These are phyloP conservation scores for Prunus persica DNA, from an alignment of 306 rosid genomes.

Conservation along the genomic window Prunus_persica_NCBIv2 NC_034015.1:14997001-14997500, in stretches of 20 bases:
- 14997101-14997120: slow-evolving; percentile 38
- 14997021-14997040: neutral
- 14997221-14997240: neutral
- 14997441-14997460: neutral
- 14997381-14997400: slow-evolving; percentile 10
- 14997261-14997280: slow-evolving; percentile 26
- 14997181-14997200: slow-evolving; percentile 7
- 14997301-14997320: slow-evolving; percentile 14
- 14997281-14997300: neutral
- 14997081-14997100: slow-evolving; percentile 20
- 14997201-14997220: neutral
- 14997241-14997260: slow-evolving; percentile 24
- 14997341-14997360: slow-evolving; percentile 35
- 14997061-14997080: slow-evolving; percentile 31
- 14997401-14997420: slow-evolving; percentile 24
- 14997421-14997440: neutral
- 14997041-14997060: neutral
- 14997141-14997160: slow-evolving; percentile 49
- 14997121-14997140: slow-evolving; percentile 20
- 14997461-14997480: neutral
- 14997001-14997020: neutral
- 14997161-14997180: slow-evolving; percentile 36
- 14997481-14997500: slow-evolving; percentile 44
- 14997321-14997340: slow-evolving; percentile 25
- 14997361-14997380: slow-evolving; percentile 32